These are phyloP conservation scores for Pseudogymnoascus sp. DNA, from an alignment of 2,329 filamentous ascomycete genomes.

Conservation along the genomic window DNA sequence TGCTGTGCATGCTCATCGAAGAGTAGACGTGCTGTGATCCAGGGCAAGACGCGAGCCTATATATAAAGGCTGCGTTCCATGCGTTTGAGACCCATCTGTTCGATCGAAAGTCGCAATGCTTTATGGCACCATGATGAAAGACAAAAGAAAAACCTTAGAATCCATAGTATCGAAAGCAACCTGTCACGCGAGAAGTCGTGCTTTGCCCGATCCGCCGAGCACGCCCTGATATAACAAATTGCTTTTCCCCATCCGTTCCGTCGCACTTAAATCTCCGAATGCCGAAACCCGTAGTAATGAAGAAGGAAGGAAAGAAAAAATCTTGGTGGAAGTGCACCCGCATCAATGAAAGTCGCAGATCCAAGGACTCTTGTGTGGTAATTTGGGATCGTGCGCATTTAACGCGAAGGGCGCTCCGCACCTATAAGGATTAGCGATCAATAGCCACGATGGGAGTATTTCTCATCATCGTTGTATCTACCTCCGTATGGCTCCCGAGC, in stretches of 20 bases:
- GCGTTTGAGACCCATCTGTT: slow-evolving; percentile 26
- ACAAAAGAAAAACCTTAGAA: slow-evolving; percentile 29
- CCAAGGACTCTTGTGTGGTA: slow-evolving; percentile 28
- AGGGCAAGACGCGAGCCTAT: slow-evolving; percentile 25
- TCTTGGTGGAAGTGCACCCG: slow-evolving; percentile 28
- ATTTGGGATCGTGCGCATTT: slow-evolving; percentile 29
- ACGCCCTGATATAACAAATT: slow-evolving; percentile 21
- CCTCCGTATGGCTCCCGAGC: slow-evolving; percentile 37
- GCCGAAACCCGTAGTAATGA: slow-evolving; percentile 27
- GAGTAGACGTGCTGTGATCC: slow-evolving; percentile 28
- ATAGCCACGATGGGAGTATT: slow-evolving; percentile 28
- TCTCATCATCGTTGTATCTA: slow-evolving; percentile 31
- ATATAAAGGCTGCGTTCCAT: slow-evolving; percentile 19
- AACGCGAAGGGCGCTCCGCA: slow-evolving; percentile 32
- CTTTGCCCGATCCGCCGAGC: slow-evolving; percentile 26
- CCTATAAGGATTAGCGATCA: slow-evolving; percentile 30
- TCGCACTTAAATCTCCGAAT: slow-evolving; percentile 29
- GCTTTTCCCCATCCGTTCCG: slow-evolving; percentile 29
- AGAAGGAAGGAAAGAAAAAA: no score
- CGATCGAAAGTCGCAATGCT: slow-evolving; percentile 25
- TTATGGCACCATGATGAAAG: slow-evolving; percentile 27
- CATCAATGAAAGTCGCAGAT: slow-evolving; percentile 31
- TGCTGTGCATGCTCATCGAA: slow-evolving; percentile 29
- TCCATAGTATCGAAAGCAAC: slow-evolving; percentile 25
- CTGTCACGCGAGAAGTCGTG: slow-evolving; percentile 15